Evolutionary conservation across 2,329 filamentous ascomycete species (phyloP), one percentile per base, ranked within the genome.

Genomic region (Fonsecaea pugnacius): DNA sequence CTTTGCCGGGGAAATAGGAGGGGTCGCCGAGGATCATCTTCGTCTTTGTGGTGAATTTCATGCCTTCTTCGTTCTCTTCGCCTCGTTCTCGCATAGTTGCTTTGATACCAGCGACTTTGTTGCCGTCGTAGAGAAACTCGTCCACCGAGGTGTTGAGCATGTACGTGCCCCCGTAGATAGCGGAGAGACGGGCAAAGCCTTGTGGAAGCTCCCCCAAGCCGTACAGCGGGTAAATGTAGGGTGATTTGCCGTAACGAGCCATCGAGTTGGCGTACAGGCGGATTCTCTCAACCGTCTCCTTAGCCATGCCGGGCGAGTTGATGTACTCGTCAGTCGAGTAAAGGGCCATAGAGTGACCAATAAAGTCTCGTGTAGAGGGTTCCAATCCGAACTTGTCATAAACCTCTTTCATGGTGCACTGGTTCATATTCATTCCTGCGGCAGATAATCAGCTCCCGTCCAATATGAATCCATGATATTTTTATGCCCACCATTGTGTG

Each of bases 171-270:
- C 95, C 95, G 76, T 99, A 98, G 80, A 99, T 98, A 78, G 95
- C 95, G 46, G 93, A 97, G 60, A 99, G 87, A 78, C 95, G 93
- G 69, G 95, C 95, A 74, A 99, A 99, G 65, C 94, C 94, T 81
- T 99, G 95, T 38, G 95, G 96, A 62, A 99, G 89, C 83, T 99
- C 95, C 76, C 91, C 95, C 56, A 99, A 88, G 67, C 95, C 95
- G 82, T 99, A 99, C 35, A 98, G 88, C 55, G 95, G 96, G 84
- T 99, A 99, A 82, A 99, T 98, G 84, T 98, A 99, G 52, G 95
- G 96, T 12, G 93, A 98, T 82, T 97, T 98, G 80, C 95, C 95
- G 80, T 98, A 98, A 69, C 94, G 88, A 58, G 93, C 92, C 80
- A 99, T 96, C 33, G 93, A 97, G 85, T 96, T 96, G 72, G 94